Evolutionary conservation across 1,284 basidiomycete genomes (phyloP).

Genomic region (Moesziomyces globuligerus): DNA sequence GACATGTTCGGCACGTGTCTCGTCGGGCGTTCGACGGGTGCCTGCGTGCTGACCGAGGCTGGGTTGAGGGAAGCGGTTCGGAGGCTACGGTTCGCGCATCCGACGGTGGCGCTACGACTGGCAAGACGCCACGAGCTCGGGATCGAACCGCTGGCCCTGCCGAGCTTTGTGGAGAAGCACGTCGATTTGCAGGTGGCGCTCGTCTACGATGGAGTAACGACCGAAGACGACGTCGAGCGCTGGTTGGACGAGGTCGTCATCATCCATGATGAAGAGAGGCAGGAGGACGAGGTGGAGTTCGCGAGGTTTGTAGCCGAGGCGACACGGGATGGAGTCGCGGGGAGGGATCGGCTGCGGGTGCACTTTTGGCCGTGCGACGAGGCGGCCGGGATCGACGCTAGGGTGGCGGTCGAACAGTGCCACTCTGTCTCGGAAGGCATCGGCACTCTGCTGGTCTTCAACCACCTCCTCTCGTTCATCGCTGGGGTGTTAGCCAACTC

Average conservation of each 20-base stretch:
- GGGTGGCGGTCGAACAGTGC: conserved; percentile 26
- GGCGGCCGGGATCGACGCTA: not conserved
- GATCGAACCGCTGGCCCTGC: conserved; percentile 10
- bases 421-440: conserved; percentile 32
- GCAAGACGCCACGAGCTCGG: conserved; percentile 13
- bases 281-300: conserved; percentile 13
- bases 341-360: conserved; percentile 16
- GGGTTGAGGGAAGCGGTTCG: conserved; percentile 23
- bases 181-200: conserved; percentile 41
- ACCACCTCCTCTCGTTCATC: conserved; percentile 17
- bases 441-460: conserved; percentile 21
- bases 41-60: not conserved
- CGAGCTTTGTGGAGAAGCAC: conserved; percentile 4
- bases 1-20: conserved; percentile 37
- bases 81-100: conserved; percentile 20
- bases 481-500: conserved; percentile 13
- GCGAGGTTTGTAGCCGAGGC: not conserved
- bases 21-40: not conserved
- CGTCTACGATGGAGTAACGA: conserved; percentile 20
- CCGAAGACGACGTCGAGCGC: conserved; percentile 10
- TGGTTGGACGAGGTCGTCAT: conserved; percentile 30
- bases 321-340: conserved; percentile 15
- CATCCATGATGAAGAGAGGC: conserved; percentile 7
- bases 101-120: conserved; percentile 22
- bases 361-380: conserved; percentile 20